Evolutionary conservation across 1,139 yeast species (phyloP).

Genomic region (Suhomyces wounanorum): DNA sequence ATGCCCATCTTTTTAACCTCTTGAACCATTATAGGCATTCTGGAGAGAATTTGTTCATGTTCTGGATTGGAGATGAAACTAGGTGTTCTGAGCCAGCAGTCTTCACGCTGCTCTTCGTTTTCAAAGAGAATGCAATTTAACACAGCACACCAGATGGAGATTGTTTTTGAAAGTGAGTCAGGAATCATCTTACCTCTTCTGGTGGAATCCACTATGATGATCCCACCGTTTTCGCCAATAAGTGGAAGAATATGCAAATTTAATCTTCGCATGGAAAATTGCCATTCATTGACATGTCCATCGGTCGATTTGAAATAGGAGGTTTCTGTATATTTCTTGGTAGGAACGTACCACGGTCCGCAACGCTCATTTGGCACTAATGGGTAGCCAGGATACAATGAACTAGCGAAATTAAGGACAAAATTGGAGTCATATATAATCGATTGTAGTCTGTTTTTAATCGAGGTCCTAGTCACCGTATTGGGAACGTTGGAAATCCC

Average conservation of each 20-base stretch:
- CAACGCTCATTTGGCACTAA: constrained; percentile 79
- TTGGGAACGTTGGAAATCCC: not conserved
- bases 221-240: constrained; percentile 44
- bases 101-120: constrained; percentile 1
- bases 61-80: constrained; percentile 58
- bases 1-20: constrained; percentile 45
- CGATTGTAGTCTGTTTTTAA: constrained; percentile 68
- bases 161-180: constrained; percentile 81
- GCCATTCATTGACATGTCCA: constrained; percentile 84
- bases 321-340: constrained; percentile 39
- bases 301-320: constrained; percentile 89
- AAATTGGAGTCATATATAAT: constrained; percentile 59
- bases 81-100: constrained; percentile 5
- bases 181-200: constrained; percentile 82
- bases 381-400: constrained; percentile 48
- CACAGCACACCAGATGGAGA: constrained; percentile 92
- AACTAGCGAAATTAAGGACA: constrained; percentile 20
- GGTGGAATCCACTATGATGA: constrained; percentile 79
- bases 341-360: constrained; percentile 80
- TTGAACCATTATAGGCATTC: constrained; percentile 52
- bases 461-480: constrained; percentile 25
- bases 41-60: constrained; percentile 48
- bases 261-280: constrained; percentile 68
- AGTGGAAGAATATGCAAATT: constrained; percentile 67
- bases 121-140: constrained; percentile 55